phyloP scores from a whole-genome alignment of 306 rosid genomes.

The Carpinus viminea region DNA sequence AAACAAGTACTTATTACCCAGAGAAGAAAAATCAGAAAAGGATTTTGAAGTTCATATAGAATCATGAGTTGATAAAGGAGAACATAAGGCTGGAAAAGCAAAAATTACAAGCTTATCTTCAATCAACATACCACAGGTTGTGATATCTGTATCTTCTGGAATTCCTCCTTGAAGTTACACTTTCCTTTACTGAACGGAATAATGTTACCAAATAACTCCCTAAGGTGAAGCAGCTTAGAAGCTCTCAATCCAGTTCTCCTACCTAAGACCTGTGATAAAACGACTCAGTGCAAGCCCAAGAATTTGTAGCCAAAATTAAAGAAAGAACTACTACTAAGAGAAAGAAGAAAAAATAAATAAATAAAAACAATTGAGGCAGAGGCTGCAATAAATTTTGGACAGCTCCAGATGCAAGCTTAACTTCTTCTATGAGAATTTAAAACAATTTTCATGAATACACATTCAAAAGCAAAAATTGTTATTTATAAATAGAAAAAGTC shows the following conservation, averaged over 20 bases:
- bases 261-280: conserved; percentile 42
- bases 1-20: not conserved
- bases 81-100: not conserved
- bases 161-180: conserved; percentile 64
- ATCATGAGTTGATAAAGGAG: not conserved
- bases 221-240: conserved; percentile 62
- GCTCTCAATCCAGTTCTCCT: conserved; percentile 40
- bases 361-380: not conserved
- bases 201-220: conserved; percentile 72
- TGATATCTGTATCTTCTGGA: conserved; percentile 58
- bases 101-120: not conserved
- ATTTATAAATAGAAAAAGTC: not conserved
- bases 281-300: not conserved
- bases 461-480: not conserved
- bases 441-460: not conserved
- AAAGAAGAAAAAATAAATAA: not conserved
- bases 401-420: not conserved
- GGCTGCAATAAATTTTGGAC: not conserved
- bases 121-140: conserved; percentile 61
- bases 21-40: not conserved
- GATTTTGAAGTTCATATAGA: not conserved
- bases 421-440: not conserved
- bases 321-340: not conserved
- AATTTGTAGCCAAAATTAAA: not conserved
- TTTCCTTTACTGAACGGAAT: conserved; percentile 47